Conservation (phyloP, 2,329 filamentous ascomycete genomes). For the Cadophora gregata region DNA sequence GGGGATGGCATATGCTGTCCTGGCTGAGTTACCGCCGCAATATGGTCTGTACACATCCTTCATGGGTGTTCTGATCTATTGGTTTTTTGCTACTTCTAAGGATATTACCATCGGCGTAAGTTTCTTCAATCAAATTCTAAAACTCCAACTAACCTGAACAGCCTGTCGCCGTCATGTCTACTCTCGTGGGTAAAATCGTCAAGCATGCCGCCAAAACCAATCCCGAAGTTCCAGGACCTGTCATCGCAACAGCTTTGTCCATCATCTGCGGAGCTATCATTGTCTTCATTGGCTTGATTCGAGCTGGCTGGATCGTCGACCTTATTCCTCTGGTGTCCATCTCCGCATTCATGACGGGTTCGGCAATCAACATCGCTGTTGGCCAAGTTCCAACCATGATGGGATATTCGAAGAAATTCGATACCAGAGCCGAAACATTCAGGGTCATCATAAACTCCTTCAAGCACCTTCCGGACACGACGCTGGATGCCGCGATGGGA, state of each 20-base stretch:
- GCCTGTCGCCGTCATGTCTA: slow-evolving; percentile 96
- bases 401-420: slow-evolving; percentile 68
- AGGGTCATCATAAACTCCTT: slow-evolving; percentile 82
- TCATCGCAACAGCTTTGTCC: slow-evolving; percentile 79
- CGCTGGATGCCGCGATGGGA: slow-evolving; percentile 85
- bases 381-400: slow-evolving; percentile 85
- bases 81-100: slow-evolving; percentile 98
- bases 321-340: slow-evolving; percentile 90
- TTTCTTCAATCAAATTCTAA: slow-evolving; percentile 35
- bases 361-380: slow-evolving; percentile 83
- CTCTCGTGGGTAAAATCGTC: slow-evolving; percentile 84
- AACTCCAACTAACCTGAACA: slow-evolving; percentile 46
- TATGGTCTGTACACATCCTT: slow-evolving; percentile 95
- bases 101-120: slow-evolving; percentile 94
- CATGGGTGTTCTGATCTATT: slow-evolving; percentile 93
- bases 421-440: slow-evolving; percentile 80
- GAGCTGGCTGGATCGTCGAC: slow-evolving; percentile 89
- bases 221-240: slow-evolving; percentile 64
- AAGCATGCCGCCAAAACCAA: slow-evolving; percentile 61
- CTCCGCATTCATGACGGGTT: slow-evolving; percentile 96
- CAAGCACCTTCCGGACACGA: slow-evolving; percentile 69
- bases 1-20: slow-evolving; percentile 90
- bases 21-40: slow-evolving; percentile 80
- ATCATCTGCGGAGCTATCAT: slow-evolving; percentile 81
- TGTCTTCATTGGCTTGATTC: slow-evolving; percentile 76